phyloP scores from a whole-genome alignment of 805 yeast genomes.

The Candida schatavii region DNA sequence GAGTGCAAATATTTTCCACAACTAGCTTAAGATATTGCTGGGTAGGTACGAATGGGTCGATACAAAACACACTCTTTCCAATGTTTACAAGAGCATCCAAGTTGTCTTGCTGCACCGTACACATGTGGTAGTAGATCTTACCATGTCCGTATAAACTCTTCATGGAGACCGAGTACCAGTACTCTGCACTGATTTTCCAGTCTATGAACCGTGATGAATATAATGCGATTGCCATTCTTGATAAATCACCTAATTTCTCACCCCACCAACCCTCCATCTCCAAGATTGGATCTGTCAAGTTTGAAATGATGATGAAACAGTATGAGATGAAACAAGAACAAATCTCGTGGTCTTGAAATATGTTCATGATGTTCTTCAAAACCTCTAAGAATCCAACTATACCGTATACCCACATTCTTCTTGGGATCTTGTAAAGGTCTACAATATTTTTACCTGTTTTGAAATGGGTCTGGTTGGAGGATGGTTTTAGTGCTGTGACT shows the following conservation, averaged over 20 bases:
- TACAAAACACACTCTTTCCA: conserved; percentile 75
- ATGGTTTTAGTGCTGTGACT: conserved; percentile 66
- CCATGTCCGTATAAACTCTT: conserved; percentile 79
- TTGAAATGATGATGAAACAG: conserved; percentile 60
- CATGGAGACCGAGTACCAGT: conserved; percentile 78
- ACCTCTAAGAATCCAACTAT: conserved; percentile 79
- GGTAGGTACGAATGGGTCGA: conserved; percentile 83
- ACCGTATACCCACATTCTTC: conserved; percentile 85
- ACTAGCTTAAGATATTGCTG: conserved; percentile 74
- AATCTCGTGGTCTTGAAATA: conserved; percentile 74
- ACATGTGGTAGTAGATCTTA: conserved; percentile 80
- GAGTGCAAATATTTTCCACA: conserved; percentile 74
- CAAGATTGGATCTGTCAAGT: conserved; percentile 50
- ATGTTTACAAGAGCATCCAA: conserved; percentile 76
- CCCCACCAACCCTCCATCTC: conserved; percentile 76
- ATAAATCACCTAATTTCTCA: conserved; percentile 81
- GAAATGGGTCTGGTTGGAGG: conserved; percentile 47
- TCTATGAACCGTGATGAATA: conserved; percentile 78
- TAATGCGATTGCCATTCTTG: conserved; percentile 84
- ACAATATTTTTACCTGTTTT: conserved; percentile 77
- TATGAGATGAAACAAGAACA: conserved; percentile 72
- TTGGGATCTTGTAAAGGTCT: conserved; percentile 71
- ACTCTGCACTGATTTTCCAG: conserved; percentile 81
- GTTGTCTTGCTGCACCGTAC: conserved; percentile 77
- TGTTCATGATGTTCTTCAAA: conserved; percentile 67